Percentiles rank a stretch among this genome's conserved stretches.
Evolutionary conservation across 2,329 filamentous ascomycete genomes (phyloP).

Genomic region (Paracamarosporium sp.): DNA sequence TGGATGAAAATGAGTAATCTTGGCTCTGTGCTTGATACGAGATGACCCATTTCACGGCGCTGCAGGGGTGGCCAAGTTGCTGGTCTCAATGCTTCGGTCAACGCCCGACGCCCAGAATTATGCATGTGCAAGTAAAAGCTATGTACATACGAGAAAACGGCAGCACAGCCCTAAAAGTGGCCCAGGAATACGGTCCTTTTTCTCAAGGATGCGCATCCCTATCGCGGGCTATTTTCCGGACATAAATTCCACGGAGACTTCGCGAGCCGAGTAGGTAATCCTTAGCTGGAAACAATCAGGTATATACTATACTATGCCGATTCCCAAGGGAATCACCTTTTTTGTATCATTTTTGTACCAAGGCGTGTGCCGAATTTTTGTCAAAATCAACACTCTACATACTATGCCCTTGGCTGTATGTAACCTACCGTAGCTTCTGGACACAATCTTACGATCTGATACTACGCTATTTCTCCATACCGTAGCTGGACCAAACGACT

Average conservation of each 20-base stretch:
- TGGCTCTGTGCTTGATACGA: conserved; percentile 2
- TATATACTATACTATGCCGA: no score
- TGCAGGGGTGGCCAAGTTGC: background rate
- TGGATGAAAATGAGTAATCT: conserved; percentile 2
- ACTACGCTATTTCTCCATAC: background rate
- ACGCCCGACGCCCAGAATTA: conserved; percentile 3
- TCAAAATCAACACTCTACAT: no score
- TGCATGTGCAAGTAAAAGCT: conserved; percentile 5
- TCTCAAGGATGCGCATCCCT: conserved; percentile 3
- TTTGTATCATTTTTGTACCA: no score
- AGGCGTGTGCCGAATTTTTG: no score
- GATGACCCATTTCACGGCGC: background rate
- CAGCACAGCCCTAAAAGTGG: background rate
- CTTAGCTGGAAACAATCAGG: background rate
- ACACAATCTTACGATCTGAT: conserved; percentile 2
- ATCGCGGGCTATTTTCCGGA: background rate
- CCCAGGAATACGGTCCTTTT: background rate
- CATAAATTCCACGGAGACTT: conserved; percentile 2
- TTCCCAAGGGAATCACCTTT: no score
- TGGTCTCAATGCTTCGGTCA: conserved; percentile 3
- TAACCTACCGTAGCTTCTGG: conserved; percentile 1
- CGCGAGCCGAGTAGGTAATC: conserved; percentile 1
- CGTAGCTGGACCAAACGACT: conserved; percentile 7
- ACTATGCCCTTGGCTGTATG: conserved; percentile 1
- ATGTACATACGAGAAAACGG: background rate